These are phyloP conservation scores for Mortierella sp. DNA, from an alignment of 371 early-diverging fungal species.

Conservation along the genomic window DNA sequence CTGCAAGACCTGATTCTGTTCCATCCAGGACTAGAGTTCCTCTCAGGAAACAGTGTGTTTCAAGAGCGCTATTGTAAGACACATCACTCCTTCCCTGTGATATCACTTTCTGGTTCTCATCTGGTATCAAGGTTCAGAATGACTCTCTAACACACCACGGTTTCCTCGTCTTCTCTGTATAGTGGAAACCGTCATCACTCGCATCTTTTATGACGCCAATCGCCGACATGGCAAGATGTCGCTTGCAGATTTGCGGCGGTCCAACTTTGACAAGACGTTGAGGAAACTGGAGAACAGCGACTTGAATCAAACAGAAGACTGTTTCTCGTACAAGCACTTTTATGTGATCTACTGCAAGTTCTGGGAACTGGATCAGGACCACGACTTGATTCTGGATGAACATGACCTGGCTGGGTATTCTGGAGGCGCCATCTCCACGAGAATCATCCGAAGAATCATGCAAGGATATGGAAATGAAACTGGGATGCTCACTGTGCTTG, in stretches of 20 bases:
- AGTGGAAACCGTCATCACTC: slow-evolving; percentile 83
- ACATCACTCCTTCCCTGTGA: too few relatives aligned
- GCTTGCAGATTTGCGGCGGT: slow-evolving; percentile 73
- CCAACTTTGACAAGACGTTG: slow-evolving; percentile 68
- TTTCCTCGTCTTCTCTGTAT: slow-evolving; percentile 4
- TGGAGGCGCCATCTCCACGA: slow-evolving; percentile 64
- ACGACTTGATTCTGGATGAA: slow-evolving; percentile 74
- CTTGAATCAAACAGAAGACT: slow-evolving; percentile 80
- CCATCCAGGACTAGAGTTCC: slow-evolving; percentile 89
- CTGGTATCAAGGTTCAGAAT: too few relatives aligned
- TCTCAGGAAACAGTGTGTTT: slow-evolving; percentile 80
- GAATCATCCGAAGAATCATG: slow-evolving; percentile 72
- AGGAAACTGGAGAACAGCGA: slow-evolving; percentile 68
- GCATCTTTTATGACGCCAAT: slow-evolving; percentile 82
- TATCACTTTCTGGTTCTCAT: too few relatives aligned
- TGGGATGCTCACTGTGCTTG: slow-evolving; percentile 47
- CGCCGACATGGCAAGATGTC: slow-evolving; percentile 78
- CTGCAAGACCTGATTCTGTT: slow-evolving; percentile 72
- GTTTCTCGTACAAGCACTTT: slow-evolving; percentile 96
- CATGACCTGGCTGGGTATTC: slow-evolving; percentile 75
- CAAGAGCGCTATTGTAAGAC: slow-evolving; percentile 82
- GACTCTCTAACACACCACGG: background rate
- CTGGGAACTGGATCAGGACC: slow-evolving; percentile 88
- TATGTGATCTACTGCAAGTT: slow-evolving; percentile 97
- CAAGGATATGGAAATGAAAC: slow-evolving; percentile 54